phyloP scores from a whole-genome alignment of 352 stramenopile species.

The Thalassiosira hispida region DNA sequence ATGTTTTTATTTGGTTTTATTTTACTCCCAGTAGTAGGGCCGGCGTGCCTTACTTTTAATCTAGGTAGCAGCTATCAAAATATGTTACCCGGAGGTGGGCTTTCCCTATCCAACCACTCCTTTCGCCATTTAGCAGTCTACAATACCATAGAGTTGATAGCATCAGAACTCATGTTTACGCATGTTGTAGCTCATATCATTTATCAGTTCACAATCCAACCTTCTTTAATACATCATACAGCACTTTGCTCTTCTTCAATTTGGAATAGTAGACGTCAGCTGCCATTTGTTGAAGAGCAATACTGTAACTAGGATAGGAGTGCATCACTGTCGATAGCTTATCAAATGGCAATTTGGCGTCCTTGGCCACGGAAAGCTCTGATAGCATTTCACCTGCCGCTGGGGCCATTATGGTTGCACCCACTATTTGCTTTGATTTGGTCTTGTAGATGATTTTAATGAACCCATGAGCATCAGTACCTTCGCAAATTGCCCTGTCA shows the following conservation, averaged over 20 bases:
- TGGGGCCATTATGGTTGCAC: conserved; percentile 67
- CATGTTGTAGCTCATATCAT: not conserved
- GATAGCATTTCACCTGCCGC: conserved; percentile 69
- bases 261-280: conserved; percentile 66
- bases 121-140: too few relatives aligned
- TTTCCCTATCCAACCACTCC: too few relatives aligned
- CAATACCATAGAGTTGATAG: not conserved
- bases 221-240: conserved; percentile 62
- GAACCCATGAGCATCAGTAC: conserved; percentile 50
- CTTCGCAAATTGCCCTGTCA: conserved; percentile 63
- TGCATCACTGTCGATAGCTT: conserved; percentile 68
- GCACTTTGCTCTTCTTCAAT: conserved; percentile 35
- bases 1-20: too few relatives aligned
- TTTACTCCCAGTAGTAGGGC: too few relatives aligned
- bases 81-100: too few relatives aligned
- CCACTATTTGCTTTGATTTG: conserved; percentile 57
- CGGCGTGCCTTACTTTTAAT: too few relatives aligned
- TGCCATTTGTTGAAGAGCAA: conserved; percentile 68
- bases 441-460: conserved; percentile 66
- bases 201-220: conserved; percentile 43
- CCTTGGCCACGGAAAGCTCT: conserved; percentile 60
- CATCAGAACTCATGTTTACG: not conserved
- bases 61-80: too few relatives aligned
- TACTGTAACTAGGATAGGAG: conserved; percentile 68
- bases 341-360: conserved; percentile 51